Evolutionary conservation across 768 basidiomycete genomes (phyloP).

Genomic region (Lactifluus rugatus): DNA sequence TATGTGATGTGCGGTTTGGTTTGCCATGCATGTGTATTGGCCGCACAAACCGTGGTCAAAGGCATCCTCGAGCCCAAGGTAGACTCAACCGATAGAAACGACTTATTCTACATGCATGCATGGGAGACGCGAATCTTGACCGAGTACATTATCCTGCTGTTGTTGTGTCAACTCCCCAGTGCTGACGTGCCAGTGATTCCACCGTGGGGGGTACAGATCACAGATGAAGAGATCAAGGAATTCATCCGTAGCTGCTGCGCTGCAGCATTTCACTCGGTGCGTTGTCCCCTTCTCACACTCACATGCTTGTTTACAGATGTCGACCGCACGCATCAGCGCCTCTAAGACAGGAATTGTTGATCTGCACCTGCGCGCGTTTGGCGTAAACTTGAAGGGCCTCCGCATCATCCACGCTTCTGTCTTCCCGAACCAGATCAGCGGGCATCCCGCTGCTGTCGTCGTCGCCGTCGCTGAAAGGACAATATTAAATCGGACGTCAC

Average conservation of each 20-base stretch:
- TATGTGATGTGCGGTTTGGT: conserved; percentile 17
- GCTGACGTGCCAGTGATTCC: not conserved
- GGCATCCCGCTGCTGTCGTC: conserved; percentile 6
- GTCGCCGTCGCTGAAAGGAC: conserved; percentile 12
- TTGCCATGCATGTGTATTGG: conserved; percentile 7
- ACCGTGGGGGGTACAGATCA: not conserved
- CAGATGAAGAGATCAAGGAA: conserved; percentile 19
- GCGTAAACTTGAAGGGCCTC: conserved; percentile 34
- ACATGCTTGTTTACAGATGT: not conserved
- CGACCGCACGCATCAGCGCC: conserved; percentile 13
- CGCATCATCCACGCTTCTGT: conserved; percentile 27
- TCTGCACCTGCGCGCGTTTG: conserved; percentile 32
- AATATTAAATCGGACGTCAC: conserved; percentile 7
- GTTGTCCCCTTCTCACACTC: not conserved
- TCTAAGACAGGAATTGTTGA: conserved; percentile 32
- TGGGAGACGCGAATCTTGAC: conserved; percentile 11
- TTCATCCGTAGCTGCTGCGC: conserved; percentile 8
- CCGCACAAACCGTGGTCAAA: conserved; percentile 6
- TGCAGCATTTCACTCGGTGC: conserved; percentile 27
- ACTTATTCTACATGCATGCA: conserved; percentile 17
- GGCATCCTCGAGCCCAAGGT: conserved; percentile 9
- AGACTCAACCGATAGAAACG: conserved; percentile 5
- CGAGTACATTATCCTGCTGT: not conserved
- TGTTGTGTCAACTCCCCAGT: not conserved
- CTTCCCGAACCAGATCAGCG: conserved; percentile 15